Conservation (phyloP, 2,329 filamentous ascomycete genomes). For the Chalara sp. region DNA sequence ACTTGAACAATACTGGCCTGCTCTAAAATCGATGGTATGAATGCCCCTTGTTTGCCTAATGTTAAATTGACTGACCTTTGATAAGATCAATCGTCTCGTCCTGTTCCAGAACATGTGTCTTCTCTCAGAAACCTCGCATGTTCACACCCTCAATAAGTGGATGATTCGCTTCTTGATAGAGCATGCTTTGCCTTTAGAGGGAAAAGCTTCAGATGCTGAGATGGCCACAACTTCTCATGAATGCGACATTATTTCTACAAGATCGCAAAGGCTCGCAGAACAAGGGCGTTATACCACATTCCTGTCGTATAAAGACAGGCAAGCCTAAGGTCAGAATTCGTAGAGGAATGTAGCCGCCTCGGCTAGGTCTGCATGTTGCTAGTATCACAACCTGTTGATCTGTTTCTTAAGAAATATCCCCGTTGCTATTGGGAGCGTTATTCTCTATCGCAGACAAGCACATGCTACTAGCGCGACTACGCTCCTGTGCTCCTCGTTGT, state of each 20-base stretch:
- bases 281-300: neutral
- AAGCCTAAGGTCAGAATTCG: no score
- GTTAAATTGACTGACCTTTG: neutral
- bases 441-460: no score
- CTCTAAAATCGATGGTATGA: slow-evolving; percentile 7
- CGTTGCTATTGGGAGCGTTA: no score
- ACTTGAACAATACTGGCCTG: slow-evolving; percentile 11
- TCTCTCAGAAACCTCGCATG: slow-evolving; percentile 2
- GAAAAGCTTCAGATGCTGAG: slow-evolving; percentile 1
- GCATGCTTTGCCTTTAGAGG: slow-evolving; percentile 10
- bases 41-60: neutral
- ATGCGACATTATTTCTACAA: neutral
- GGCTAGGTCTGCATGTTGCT: no score
- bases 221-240: neutral
- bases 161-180: slow-evolving; percentile 13
- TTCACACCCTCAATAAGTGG: slow-evolving; percentile 10
- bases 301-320: neutral
- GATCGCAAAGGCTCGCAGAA: neutral
- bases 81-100: slow-evolving; percentile 7
- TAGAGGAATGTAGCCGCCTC: no score
- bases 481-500: no score
- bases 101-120: slow-evolving; percentile 11
- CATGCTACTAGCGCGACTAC: no score
- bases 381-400: no score
- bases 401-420: no score